Evolutionary conservation across 2,329 filamentous ascomycete species (phyloP), one percentile per base, ranked within the genome.

Genomic region (Nemania abortiva): DNA sequence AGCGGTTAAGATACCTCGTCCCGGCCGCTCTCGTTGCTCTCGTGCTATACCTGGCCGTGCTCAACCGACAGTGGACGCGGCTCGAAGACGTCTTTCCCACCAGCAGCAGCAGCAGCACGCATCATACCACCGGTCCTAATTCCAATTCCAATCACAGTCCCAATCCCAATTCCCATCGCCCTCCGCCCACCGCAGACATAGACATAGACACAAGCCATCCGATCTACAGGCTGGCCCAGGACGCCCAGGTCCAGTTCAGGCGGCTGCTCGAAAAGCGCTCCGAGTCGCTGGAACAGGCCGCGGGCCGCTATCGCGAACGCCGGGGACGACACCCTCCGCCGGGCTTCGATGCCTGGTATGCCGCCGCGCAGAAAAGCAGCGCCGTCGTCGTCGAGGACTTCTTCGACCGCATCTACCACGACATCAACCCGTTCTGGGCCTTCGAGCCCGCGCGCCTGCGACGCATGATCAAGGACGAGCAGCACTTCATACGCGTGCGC

Each of bases 341-440:
- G 0, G 87, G 86, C 4, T 91, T 91, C 71, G 84, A 88, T 64
- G 78, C 82, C 57, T 90, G 89, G 88, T 85, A 87, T 73, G 78
- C 81, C 39, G 87, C 86, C 54, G 88, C 89, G 4, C 74, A 81
- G 31, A 80, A 85, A 29, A 81, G 79, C 27, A 78, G 86, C 39
- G 84, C 86, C 5, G 76, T 89, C 61, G 81, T 90, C 3, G 82
- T 91, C 18, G 89, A 90, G 73, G 86, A 89, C 59, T 91, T 88
- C 73, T 91, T 89, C 77, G 86, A 89, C 74, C 87, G 88, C 66
- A 87, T 91, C 56, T 88, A 89, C 80, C 85, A 89, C 70, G 89
- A 91, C 74, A 75, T 90, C 63, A 81, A 84, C 53, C 88, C 88
- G 0, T 89, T 88, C 74, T 90, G 88, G 88, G 87, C 82, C 1